These are phyloP conservation scores for Stygiomarasmius scandens DNA, from an alignment of 1,284 basidiomycete species.

Conservation along the genomic window DNA sequence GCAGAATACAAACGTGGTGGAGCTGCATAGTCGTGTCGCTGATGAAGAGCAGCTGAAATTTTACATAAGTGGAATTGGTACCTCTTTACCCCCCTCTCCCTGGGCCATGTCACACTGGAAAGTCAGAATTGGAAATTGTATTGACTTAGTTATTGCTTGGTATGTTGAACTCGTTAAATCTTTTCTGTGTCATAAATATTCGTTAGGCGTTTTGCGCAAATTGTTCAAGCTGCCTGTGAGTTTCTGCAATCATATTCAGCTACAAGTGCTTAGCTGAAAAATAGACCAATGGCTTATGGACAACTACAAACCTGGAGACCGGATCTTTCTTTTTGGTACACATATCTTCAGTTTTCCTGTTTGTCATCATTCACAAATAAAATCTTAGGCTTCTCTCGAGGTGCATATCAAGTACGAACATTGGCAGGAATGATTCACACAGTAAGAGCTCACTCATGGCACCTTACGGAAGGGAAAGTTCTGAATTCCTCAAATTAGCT, in stretches of 20 bases:
- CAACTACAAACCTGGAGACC: conserved; percentile 35
- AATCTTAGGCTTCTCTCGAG: conserved; percentile 36
- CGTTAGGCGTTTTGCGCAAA: conserved; percentile 32
- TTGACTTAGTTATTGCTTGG: too few species aligned
- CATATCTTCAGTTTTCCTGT: too few species aligned
- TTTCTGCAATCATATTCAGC: too few species aligned
- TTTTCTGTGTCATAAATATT: not conserved
- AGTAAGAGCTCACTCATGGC: conserved; percentile 14
- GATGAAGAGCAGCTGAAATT: conserved; percentile 26
- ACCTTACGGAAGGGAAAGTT: too few species aligned
- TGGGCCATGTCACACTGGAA: conserved; percentile 11
- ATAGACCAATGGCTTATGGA: conserved; percentile 40
- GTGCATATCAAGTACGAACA: conserved; percentile 35
- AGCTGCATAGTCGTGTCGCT: conserved; percentile 22
- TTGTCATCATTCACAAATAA: too few species aligned
- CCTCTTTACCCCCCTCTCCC: conserved; percentile 34
- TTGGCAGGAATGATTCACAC: conserved; percentile 35
- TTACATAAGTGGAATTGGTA: conserved; percentile 47
- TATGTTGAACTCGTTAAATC: not conserved
- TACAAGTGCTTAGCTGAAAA: too few species aligned
- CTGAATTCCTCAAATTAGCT: too few species aligned
- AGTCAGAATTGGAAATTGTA: too few species aligned
- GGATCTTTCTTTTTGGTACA: conserved; percentile 40
- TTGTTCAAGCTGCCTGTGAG: conserved; percentile 36
- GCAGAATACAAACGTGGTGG: conserved; percentile 25